Conservation (phyloP, 1,284 basidiomycete species). For the Leccinum huronense region DNA sequence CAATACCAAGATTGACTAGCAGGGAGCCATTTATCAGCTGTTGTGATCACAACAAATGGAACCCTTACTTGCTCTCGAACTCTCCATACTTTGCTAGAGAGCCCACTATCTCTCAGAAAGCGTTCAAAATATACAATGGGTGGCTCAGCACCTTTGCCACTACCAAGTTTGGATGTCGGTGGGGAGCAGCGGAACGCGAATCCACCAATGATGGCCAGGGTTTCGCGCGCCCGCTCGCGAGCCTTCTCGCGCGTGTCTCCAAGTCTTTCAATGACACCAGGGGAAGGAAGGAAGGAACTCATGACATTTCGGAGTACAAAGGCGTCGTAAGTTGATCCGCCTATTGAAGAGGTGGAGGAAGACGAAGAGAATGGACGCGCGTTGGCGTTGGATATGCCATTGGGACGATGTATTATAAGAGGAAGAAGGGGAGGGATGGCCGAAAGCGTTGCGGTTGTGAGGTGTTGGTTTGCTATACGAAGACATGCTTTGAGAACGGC, state of each 20-base stretch:
- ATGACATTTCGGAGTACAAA: conserved; percentile 63
- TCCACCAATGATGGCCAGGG: conserved; percentile 67
- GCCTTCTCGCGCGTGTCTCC: conserved; percentile 75
- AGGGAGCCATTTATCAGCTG: conserved; percentile 6
- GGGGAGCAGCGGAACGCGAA: conserved; percentile 62
- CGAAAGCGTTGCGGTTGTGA: conserved; percentile 68
- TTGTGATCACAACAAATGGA: neutral
- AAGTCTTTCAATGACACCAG: conserved; percentile 80
- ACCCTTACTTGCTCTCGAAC: conserved; percentile 75
- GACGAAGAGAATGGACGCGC: conserved; percentile 43
- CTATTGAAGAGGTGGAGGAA: conserved; percentile 50
- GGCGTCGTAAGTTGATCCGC: conserved; percentile 46
- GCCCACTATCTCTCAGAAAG: conserved; percentile 67
- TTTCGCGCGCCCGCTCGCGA: conserved; percentile 73
- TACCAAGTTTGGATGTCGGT: conserved; percentile 49
- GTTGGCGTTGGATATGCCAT: conserved; percentile 33
- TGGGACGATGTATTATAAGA: conserved; percentile 50
- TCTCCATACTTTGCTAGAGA: conserved; percentile 76
- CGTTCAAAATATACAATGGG: conserved; percentile 73
- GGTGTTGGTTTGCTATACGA: conserved; percentile 76
- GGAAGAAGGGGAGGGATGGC: conserved; percentile 63
- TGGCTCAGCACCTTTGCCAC: conserved; percentile 73
- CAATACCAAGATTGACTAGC: conserved; percentile 62
- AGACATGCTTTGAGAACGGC: conserved; percentile 70
- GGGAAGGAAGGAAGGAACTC: conserved; percentile 64